Evolutionary conservation across 164 flowering plant genomes (phyloP).

Genomic region (Piper longum): DNA sequence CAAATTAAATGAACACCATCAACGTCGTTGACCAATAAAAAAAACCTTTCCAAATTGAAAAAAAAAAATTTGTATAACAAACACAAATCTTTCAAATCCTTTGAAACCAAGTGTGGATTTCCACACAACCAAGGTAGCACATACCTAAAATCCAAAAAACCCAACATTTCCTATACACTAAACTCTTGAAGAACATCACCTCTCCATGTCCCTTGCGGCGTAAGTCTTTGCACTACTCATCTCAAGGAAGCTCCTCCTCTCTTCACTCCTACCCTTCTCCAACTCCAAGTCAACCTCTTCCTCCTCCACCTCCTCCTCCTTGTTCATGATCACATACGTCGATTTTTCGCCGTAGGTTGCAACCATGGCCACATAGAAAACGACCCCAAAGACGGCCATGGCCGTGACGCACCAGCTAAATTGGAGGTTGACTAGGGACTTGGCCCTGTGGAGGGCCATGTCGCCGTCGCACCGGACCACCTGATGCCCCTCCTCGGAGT

Average conservation of each 20-base stretch:
- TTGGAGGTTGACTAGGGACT: conserved; percentile 45
- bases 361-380: conserved; percentile 24
- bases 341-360: conserved; percentile 16
- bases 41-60: too few species aligned
- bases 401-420: conserved; percentile 52
- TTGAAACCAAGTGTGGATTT: too few species aligned
- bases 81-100: too few species aligned
- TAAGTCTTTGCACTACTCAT: conserved; percentile 17
- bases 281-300: conserved; percentile 17
- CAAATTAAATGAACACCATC: too few species aligned
- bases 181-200: conserved; percentile 10
- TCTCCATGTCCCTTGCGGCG: conserved; percentile 23
- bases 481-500: conserved; percentile 42
- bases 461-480: conserved; percentile 44
- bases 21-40: too few species aligned
- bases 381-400: conserved; percentile 22
- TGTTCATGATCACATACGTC: conserved; percentile 18
- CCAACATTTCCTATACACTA: too few species aligned
- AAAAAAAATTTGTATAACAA: too few species aligned
- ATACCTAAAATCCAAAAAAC: too few species aligned
- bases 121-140: too few species aligned
- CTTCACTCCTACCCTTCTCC: conserved; percentile 6
- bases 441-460: conserved; percentile 41
- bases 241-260: conserved; percentile 20
- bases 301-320: conserved; percentile 13